Conservation (phyloP, 148 eudicot species). For the Silene latifolia region DNA sequence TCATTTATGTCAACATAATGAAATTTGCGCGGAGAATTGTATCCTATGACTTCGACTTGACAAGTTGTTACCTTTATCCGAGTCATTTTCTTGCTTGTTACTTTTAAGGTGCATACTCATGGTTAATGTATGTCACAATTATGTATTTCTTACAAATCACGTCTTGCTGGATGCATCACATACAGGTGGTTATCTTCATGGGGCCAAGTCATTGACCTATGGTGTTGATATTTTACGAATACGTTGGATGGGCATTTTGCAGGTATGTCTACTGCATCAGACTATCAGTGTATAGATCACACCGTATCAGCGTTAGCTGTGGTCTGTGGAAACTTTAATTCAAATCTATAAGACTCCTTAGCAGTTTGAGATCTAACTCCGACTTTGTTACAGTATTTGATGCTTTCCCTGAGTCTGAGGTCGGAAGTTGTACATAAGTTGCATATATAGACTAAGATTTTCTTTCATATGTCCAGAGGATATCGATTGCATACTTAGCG, state of each 20-base stretch:
- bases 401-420: background rate
- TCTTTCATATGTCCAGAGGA: conserved; percentile 49
- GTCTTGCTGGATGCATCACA: conserved; percentile 20
- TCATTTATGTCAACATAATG: too few species aligned
- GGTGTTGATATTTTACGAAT: conserved; percentile 72
- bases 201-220: conserved; percentile 64
- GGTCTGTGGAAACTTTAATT: too few species aligned
- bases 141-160: conserved; percentile 2
- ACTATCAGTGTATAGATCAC: conserved; percentile 1
- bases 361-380: too few species aligned
- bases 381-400: background rate
- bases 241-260: conserved; percentile 81
- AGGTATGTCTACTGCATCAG: conserved; percentile 38
- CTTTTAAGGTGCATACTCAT: too few species aligned
- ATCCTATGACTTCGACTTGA: too few species aligned
- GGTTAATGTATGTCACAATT: background rate
- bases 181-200: conserved; percentile 92
- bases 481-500: conserved; percentile 61
- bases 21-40: too few species aligned
- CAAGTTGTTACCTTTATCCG: too few species aligned
- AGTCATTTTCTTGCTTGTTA: too few species aligned
- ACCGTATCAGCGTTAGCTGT: too few species aligned
- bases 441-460: too few species aligned
- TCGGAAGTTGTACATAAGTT: background rate
- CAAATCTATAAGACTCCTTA: too few species aligned